phyloP scores from a whole-genome alignment of 2,329 filamentous ascomycete genomes.

The Aspergillus melleus region DNA sequence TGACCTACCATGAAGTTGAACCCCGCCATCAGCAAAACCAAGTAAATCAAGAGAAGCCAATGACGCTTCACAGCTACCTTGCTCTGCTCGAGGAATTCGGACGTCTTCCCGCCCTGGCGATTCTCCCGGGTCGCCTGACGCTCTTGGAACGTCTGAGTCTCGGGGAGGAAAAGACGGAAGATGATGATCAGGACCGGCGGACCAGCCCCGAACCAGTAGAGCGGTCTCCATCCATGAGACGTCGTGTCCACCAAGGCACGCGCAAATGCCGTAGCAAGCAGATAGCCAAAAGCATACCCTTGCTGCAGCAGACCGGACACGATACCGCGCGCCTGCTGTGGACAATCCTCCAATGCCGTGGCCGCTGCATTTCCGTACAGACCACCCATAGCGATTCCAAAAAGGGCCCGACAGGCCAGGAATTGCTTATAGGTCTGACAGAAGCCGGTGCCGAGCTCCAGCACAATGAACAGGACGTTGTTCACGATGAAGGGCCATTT shows the following conservation, averaged over 20 bases:
- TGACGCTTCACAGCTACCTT: slow-evolving; percentile 76
- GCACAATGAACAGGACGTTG: slow-evolving; percentile 60
- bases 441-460: slow-evolving; percentile 63
- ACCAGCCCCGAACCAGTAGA: slow-evolving; percentile 86
- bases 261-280: slow-evolving; percentile 59
- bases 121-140: slow-evolving; percentile 64
- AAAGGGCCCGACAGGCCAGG: slow-evolving; percentile 59
- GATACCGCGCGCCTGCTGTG: slow-evolving; percentile 57
- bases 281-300: slow-evolving; percentile 64
- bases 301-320: slow-evolving; percentile 64
- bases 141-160: slow-evolving; percentile 71
- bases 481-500: slow-evolving; percentile 64
- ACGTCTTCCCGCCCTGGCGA: slow-evolving; percentile 57
- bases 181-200: slow-evolving; percentile 78
- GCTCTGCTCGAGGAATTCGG: slow-evolving; percentile 72
- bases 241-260: slow-evolving; percentile 64
- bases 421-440: slow-evolving; percentile 59
- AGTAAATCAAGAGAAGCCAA: slow-evolving; percentile 77
- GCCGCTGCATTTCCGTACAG: slow-evolving; percentile 63
- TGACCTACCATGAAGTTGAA: slow-evolving; percentile 77
- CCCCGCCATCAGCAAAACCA: slow-evolving; percentile 83
- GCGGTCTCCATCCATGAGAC: slow-evolving; percentile 74
- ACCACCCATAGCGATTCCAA: slow-evolving; percentile 65
- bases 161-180: slow-evolving; percentile 74
- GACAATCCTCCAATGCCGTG: slow-evolving; percentile 64